These are phyloP conservation scores for Leccinum longicurvipes DNA, from an alignment of 768 basidiomycete species.

Conservation along the genomic window DNA sequence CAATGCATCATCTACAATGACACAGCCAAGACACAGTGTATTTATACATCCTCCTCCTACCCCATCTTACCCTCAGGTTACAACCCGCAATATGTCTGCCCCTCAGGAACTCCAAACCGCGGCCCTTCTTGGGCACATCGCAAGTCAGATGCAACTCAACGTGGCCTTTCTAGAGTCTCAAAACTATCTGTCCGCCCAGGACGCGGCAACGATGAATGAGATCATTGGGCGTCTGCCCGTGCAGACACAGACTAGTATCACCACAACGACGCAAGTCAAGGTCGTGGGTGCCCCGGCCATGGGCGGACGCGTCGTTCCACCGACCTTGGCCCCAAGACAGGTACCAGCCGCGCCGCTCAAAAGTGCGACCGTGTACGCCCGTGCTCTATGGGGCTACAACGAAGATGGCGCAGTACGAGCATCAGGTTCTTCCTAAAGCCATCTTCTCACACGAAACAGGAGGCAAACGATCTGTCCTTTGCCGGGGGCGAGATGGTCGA, in stretches of 20 bases:
- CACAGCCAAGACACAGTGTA: slow-evolving; percentile 14
- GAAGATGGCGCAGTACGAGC: slow-evolving; percentile 48
- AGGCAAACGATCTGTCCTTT: slow-evolving; percentile 79
- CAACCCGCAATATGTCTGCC: slow-evolving; percentile 18
- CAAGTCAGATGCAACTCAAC: slow-evolving; percentile 54
- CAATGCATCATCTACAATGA: not conserved
- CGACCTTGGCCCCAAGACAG: slow-evolving; percentile 7
- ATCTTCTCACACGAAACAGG: slow-evolving; percentile 42
- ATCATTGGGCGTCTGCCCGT: slow-evolving; percentile 47
- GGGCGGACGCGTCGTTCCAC: slow-evolving; percentile 17
- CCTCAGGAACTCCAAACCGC: slow-evolving; percentile 28
- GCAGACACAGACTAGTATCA: slow-evolving; percentile 19
- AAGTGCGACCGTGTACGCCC: slow-evolving; percentile 34
- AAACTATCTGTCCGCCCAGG: slow-evolving; percentile 47
- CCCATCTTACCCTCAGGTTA: not conserved
- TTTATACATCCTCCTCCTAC: slow-evolving; percentile 8
- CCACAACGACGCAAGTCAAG: slow-evolving; percentile 12
- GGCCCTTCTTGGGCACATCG: slow-evolving; percentile 57
- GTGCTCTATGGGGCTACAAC: slow-evolving; percentile 67
- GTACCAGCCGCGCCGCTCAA: slow-evolving; percentile 3
- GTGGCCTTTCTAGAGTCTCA: slow-evolving; percentile 57
- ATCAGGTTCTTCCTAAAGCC: not conserved
- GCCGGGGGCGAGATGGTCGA: slow-evolving; percentile 72
- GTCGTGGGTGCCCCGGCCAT: not conserved
- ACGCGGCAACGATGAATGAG: slow-evolving; percentile 38